Evolutionary conservation across 192 early-diverging fungal species (phyloP), one percentile per base, ranked within the genome.

Genomic region (Linnemannia elongata): DNA sequence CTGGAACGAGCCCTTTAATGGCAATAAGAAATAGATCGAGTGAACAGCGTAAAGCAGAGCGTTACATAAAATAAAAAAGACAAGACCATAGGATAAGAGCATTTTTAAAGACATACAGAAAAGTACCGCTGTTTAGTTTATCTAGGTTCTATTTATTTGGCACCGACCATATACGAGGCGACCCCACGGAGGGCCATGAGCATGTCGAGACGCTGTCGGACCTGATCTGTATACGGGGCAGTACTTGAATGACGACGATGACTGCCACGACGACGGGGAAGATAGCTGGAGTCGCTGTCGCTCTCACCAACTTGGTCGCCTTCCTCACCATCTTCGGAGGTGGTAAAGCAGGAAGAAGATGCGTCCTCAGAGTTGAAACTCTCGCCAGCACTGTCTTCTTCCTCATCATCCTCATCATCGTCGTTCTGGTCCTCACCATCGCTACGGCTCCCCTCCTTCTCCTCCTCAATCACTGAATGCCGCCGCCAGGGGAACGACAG

Each of bases 391-490:
- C 75, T 74, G 17, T 33, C 69, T 17, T 75, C 73, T 24, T 52
- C 45, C 22, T n/a, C 72, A 22, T 38, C 18, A 3, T 66, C 33
- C 17, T 44, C n/a, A 2, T 47, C 39, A 38, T 52, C 49, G 49
- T 52, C 49, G 49, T 22, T 52, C 17, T 52, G 49, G 3, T 52
- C 18, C 15, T 69, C 35, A 3, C 18, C 18, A 0, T 77, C 30
- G 20, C n/a, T 24, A 68, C 10, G 41, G 5, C 36, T 9, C 9
- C 68, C 82, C 33, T 83, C 82, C 9, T 77, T 72, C 55, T 77
- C 83, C 44, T 85, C 83, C 33, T 42, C 55, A 68, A 85, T 85
- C 9, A 80, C 72, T 1, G 83, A 85, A 55, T 80, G 35, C 39
- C 83, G 72, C 52, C 78, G 44, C 55, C 63, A 70, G 22, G 35